Evolutionary conservation across 2,329 filamentous ascomycete genomes (phyloP).

Genomic region (Penicillium psychrosexuale): DNA sequence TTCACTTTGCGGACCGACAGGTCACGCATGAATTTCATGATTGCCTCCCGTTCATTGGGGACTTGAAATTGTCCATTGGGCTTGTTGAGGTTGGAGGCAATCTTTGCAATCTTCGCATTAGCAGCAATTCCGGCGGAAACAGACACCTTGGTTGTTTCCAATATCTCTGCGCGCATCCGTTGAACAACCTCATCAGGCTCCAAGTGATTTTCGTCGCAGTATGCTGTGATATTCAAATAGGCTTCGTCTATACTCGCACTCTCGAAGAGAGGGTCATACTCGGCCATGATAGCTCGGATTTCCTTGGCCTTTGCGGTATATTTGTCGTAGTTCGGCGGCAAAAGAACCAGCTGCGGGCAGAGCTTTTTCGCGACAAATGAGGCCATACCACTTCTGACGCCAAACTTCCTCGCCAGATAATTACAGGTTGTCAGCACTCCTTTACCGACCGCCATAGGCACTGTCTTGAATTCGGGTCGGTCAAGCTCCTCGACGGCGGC

Average conservation of each 20-base stretch:
- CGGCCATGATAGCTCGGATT: slow-evolving; percentile 72
- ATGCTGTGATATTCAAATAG: slow-evolving; percentile 89
- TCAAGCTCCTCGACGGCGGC: slow-evolving; percentile 87
- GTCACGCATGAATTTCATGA: slow-evolving; percentile 81
- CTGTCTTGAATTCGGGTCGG: slow-evolving; percentile 75
- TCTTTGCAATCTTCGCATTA: slow-evolving; percentile 91
- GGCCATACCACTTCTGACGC: slow-evolving; percentile 92
- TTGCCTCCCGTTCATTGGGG: slow-evolving; percentile 65
- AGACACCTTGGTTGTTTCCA: slow-evolving; percentile 74
- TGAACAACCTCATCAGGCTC: slow-evolving; percentile 69
- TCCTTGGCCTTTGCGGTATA: slow-evolving; percentile 88
- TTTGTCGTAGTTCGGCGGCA: slow-evolving; percentile 85
- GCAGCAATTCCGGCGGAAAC: slow-evolving; percentile 92
- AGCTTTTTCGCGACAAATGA: slow-evolving; percentile 92
- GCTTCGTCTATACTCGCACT: slow-evolving; percentile 95
- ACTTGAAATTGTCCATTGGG: slow-evolving; percentile 88
- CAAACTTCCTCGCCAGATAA: slow-evolving; percentile 84
- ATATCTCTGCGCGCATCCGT: slow-evolving; percentile 73
- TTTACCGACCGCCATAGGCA: slow-evolving; percentile 87
- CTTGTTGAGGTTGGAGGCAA: slow-evolving; percentile 93
- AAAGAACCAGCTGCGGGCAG: slow-evolving; percentile 76
- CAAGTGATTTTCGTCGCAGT: slow-evolving; percentile 68
- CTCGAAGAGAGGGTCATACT: slow-evolving; percentile 90
- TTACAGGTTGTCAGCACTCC: slow-evolving; percentile 73
- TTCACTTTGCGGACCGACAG: slow-evolving; percentile 89